Conservation (phyloP, 352 stramenopile species). For the Globisporangium viniferum region DNA sequence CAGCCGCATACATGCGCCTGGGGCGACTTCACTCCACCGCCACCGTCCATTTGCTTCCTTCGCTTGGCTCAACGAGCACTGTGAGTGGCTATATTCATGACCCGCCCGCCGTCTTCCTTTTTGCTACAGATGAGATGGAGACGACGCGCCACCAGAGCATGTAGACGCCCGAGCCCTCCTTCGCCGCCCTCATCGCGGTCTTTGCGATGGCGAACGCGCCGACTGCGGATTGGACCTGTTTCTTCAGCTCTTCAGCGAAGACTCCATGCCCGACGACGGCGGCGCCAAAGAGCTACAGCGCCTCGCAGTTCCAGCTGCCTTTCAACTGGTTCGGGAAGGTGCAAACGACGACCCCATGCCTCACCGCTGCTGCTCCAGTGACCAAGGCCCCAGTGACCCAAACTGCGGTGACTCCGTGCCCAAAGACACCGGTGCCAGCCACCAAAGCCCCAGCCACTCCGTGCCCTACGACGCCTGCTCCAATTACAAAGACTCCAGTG, state of each 20-base stretch:
- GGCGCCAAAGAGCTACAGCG: background rate
- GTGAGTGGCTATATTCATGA: too few species aligned
- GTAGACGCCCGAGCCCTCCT: too few species aligned
- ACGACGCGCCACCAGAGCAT: too few species aligned
- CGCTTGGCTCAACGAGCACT: background rate
- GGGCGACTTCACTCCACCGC: background rate
- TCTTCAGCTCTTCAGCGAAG: background rate
- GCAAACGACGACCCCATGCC: background rate
- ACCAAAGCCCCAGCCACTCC: background rate
- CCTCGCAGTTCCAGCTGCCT: background rate
- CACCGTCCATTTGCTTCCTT: background rate
- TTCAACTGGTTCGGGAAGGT: background rate
- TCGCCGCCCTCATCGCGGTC: background rate
- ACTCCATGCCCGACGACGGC: background rate
- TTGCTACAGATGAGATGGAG: too few species aligned
- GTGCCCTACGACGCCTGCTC: background rate
- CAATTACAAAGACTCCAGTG: background rate
- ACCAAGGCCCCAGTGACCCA: background rate
- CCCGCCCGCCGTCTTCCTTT: too few species aligned
- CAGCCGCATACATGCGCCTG: background rate
- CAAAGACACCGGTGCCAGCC: background rate
- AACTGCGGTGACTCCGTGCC: background rate
- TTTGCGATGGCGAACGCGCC: conserved; percentile 1
- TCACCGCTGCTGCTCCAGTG: background rate
- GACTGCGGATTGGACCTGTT: background rate